Conservation (phyloP, 495 filamentous ascomycete genomes). For the Podospora conica region DNA sequence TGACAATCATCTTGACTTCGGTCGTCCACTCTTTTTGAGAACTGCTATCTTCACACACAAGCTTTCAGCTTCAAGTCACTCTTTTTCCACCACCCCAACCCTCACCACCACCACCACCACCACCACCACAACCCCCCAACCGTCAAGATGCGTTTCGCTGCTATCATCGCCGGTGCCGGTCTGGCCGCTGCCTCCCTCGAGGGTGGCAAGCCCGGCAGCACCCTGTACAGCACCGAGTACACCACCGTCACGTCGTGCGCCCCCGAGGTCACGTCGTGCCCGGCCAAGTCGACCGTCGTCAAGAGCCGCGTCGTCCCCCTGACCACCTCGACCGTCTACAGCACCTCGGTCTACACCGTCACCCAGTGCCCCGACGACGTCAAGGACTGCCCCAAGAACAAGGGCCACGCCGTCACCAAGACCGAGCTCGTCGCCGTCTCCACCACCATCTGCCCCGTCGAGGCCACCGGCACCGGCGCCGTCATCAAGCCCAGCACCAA, state of each 20-base stretch:
- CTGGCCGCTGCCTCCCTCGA: conserved; percentile 29
- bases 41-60: conserved; percentile 20
- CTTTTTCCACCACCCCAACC: conserved; percentile 28
- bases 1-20: conserved; percentile 48
- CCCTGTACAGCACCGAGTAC: conserved; percentile 51
- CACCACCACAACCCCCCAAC: conserved; percentile 26
- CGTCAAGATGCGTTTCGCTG: conserved; percentile 52
- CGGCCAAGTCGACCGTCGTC: conserved; percentile 38
- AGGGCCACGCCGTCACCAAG: conserved; percentile 31
- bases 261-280: conserved; percentile 49
- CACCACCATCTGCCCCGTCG: conserved; percentile 32
- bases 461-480: conserved; percentile 15
- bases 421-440: conserved; percentile 22
- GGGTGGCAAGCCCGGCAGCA: conserved; percentile 26
- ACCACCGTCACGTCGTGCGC: conserved; percentile 52
- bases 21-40: conserved; percentile 55
- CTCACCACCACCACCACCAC: conserved; percentile 11
- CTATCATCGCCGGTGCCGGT: conserved; percentile 46
- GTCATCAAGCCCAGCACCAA: conserved; percentile 17
- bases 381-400: conserved; percentile 54
- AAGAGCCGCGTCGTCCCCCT: conserved; percentile 34
- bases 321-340: conserved; percentile 42
- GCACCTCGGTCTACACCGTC: conserved; percentile 51
- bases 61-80: conserved; percentile 37
- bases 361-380: conserved; percentile 54